Conservation (phyloP, 352 stramenopile species). For the Elongisporangium undulatum region DNA sequence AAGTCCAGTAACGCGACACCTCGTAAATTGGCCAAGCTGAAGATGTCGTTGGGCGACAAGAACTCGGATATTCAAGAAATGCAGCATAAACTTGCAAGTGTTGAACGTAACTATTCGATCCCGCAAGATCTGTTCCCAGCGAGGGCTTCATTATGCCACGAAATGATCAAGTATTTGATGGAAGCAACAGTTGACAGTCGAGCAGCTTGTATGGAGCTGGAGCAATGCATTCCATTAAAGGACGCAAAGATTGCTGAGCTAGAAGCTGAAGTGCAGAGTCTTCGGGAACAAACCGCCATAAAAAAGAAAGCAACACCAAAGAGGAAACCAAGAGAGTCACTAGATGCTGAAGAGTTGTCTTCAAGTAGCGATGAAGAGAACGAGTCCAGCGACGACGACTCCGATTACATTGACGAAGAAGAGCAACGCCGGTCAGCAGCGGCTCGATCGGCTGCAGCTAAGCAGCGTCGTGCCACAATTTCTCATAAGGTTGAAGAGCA, state of each 20-base stretch:
- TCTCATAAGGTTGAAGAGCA: background rate
- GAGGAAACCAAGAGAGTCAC: constrained; percentile 24
- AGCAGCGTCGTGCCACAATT: background rate
- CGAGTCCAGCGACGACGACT: constrained; percentile 45
- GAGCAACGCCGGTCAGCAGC: constrained; percentile 6
- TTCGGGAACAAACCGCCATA: constrained; percentile 13
- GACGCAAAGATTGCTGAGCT: background rate
- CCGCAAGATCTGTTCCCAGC: constrained; percentile 37
- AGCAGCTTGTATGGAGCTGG: constrained; percentile 24
- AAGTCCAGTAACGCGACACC: constrained; percentile 9
- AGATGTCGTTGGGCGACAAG: constrained; percentile 34
- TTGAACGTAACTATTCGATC: constrained; percentile 43
- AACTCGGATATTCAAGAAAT: constrained; percentile 53
- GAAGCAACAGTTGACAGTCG: constrained; percentile 36
- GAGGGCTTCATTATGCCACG: constrained; percentile 34
- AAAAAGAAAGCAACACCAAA: constrained; percentile 36
- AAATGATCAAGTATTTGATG: constrained; percentile 47
- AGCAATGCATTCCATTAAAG: constrained; percentile 18
- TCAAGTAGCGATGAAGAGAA: constrained; percentile 57
- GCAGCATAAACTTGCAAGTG: constrained; percentile 50
- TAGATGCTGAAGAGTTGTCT: constrained; percentile 45
- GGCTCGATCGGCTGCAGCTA: constrained; percentile 1
- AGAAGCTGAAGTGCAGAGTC: constrained; percentile 20
- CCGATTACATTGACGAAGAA: constrained; percentile 65
- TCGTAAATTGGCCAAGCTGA: constrained; percentile 26